Evolutionary conservation across 768 basidiomycete species (phyloP).

Genomic region (Termitomyces eurrhizus): DNA sequence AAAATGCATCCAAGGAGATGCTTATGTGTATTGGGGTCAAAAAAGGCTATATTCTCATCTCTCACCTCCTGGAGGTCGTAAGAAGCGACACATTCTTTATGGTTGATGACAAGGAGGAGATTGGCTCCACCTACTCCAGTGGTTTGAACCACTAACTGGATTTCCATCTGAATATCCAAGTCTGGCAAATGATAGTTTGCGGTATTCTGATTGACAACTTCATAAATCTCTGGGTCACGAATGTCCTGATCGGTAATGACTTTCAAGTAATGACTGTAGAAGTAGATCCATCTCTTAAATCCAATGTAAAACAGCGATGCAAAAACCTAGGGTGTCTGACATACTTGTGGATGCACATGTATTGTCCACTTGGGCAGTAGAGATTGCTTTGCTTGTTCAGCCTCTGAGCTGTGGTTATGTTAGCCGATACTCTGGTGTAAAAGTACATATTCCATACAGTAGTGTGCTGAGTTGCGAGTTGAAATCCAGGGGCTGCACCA

Average conservation of each 20-base stretch:
- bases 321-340: constrained; percentile 9
- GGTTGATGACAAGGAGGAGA: constrained; percentile 42
- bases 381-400: constrained; percentile 9
- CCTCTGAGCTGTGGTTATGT: constrained; percentile 7
- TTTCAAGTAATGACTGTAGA: constrained; percentile 34
- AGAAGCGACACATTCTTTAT: constrained; percentile 43
- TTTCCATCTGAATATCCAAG: constrained; percentile 40
- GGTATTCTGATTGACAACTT: constrained; percentile 24
- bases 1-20: constrained; percentile 1
- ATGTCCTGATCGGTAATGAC: constrained; percentile 50
- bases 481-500: constrained; percentile 1
- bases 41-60: constrained; percentile 21
- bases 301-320: not conserved
- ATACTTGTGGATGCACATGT: constrained; percentile 37
- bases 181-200: constrained; percentile 23
- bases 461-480: constrained; percentile 6
- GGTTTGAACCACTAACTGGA: constrained; percentile 32
- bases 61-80: constrained; percentile 31
- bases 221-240: constrained; percentile 31
- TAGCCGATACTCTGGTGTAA: not conserved
- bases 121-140: constrained; percentile 17
- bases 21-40: constrained; percentile 25
- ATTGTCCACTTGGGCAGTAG: constrained; percentile 31
- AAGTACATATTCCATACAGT: constrained; percentile 2
- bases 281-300: constrained; percentile 47